Evolutionary conservation across 805 yeast species (phyloP).

Genomic region (Lipomyces spencermartinsiae): DNA sequence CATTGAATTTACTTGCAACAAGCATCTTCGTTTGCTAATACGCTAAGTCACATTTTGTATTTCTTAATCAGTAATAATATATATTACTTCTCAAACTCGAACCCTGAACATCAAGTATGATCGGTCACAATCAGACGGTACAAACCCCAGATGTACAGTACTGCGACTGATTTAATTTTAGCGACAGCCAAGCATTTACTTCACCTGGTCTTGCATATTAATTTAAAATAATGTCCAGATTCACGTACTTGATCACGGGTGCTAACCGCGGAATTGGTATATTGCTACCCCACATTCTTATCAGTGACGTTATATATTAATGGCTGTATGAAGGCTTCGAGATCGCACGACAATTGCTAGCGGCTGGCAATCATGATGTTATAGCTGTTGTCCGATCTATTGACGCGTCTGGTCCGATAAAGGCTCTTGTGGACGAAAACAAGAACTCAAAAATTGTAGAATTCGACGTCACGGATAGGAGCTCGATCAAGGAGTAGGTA

Average conservation of each 20-base stretch:
- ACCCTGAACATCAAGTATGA: no score
- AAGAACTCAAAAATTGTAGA: conserved; percentile 9
- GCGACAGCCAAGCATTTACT: no score
- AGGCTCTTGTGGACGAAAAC: conserved; percentile 1
- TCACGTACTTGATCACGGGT: conserved; percentile 14
- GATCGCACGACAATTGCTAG: conserved; percentile 10
- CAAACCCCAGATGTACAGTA: no score
- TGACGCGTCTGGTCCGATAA: conserved; percentile 4
- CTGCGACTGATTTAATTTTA: no score
- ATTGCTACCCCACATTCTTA: not conserved
- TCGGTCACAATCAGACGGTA: no score
- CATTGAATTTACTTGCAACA: no score
- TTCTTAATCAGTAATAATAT: no score
- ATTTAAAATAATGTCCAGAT: conserved; percentile 1
- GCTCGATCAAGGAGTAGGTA: conserved; percentile 12
- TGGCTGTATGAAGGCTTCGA: conserved; percentile 11
- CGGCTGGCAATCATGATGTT: conserved; percentile 2
- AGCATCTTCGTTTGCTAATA: no score
- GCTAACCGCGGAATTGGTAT: conserved; percentile 24
- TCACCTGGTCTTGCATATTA: no score
- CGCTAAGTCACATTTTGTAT: no score
- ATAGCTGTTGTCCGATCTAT: conserved; percentile 17
- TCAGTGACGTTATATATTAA: not conserved
- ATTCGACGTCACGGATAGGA: conserved; percentile 15
- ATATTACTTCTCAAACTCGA: no score